Evolutionary conservation across 1,284 basidiomycete genomes (phyloP), one percentile per base, ranked within the genome.

Genomic region (Leccinum ambiguum): DNA sequence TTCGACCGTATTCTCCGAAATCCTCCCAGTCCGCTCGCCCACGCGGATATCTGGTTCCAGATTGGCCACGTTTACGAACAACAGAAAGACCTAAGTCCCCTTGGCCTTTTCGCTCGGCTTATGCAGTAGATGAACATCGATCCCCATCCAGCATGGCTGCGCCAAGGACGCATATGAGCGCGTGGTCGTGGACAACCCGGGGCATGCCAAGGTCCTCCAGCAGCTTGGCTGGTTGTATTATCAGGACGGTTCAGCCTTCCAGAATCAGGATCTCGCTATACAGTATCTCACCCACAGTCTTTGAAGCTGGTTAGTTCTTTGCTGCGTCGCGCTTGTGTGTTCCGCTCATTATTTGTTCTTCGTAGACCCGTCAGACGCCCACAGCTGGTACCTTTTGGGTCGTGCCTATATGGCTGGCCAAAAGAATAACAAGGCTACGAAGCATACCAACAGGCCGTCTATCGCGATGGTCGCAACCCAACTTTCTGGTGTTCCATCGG

Each of bases 401-500:
- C 92, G 97, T 67, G 96, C 97, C 1, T 99, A 97, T 79, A 98
- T 99, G 97, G 93, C 94, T 6, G 94, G 93, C n/a, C 93, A 96
- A 78, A 97, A 98, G 77, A 98, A 97, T 82, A 98, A 97, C 86
- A 98, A 98, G 79, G 97, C 97, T 99, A 99, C 80, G 96, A 99
- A 79, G 96, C 97, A 0, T 99, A 99, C 75, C 97, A 99, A 75
- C 97, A 99, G 78, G 97, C 97, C 5, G 97, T 99, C 26, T 99
- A 99, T 79, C 91, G 96, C 60, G 97, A 99, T 73, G 96, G 97
- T 9, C 94, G 96, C 69, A 99, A 98, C 76, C 97, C 97, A 0
- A 98, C 97, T 0, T 98, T 98, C 80, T 99, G 97, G 97, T 99
- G 97, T 78, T 98, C 96, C 30, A 99, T 99, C 72, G 97, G 97